Percentiles rank a stretch among this genome's conserved stretches.
These are phyloP conservation scores for Trichopus zeylanicus DNA, from an alignment of 116 monocot species.

Conservation along the genomic window DNA sequence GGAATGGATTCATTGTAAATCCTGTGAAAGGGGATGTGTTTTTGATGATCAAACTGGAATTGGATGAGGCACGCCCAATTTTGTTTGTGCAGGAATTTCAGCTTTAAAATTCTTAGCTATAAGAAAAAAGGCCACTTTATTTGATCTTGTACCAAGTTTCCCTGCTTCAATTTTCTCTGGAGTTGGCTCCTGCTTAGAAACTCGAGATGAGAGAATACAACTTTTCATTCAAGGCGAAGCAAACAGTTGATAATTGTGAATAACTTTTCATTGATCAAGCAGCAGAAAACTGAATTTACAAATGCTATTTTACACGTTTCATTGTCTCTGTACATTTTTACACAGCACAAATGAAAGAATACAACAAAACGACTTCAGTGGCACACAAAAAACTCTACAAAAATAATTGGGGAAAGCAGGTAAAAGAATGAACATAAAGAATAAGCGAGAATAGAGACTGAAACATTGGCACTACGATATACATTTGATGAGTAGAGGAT, in stretches of 20 bases:
- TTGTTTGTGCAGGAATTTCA: background rate
- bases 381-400: conserved; percentile 9
- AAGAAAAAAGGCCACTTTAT: no score
- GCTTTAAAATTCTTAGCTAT: no score
- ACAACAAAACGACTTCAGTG: background rate
- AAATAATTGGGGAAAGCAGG: conserved; percentile 2
- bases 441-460: background rate
- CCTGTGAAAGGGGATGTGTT: no score
- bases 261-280: background rate
- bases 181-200: no score
- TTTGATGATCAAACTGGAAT: background rate
- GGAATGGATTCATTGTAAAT: no score
- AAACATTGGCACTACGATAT: conserved; percentile 23
- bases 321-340: background rate
- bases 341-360: background rate
- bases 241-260: background rate
- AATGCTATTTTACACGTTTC: background rate
- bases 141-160: no score
- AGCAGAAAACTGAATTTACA: background rate
- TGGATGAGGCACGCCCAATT: background rate
- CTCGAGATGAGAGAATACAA: no score
- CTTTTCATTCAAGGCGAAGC: no score
- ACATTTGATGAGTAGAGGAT: conserved; percentile 43
- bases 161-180: no score
- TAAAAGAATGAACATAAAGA: conserved; percentile 24